A percentile compares a stretch with the other conserved stretches of the same genome.
Conservation (phyloP, 331 rosid species). For the Rosa hybrid region DNA sequence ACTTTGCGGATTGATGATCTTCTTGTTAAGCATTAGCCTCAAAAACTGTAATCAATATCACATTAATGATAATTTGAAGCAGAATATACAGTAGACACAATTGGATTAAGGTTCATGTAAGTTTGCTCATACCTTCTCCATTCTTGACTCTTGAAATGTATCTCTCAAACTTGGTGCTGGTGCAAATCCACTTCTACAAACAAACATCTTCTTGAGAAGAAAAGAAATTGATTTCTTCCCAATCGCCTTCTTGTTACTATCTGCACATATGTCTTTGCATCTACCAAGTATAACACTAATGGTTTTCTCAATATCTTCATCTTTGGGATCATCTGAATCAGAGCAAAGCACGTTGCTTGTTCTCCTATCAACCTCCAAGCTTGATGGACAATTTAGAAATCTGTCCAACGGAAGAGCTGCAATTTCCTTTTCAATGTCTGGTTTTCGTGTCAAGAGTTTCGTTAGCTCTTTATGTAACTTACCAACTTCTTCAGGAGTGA, state of each 20-base stretch:
- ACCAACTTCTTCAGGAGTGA: slow-evolving; percentile 93
- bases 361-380: slow-evolving; percentile 90
- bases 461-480: slow-evolving; percentile 79
- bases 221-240: slow-evolving; percentile 89
- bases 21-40: slow-evolving; percentile 84
- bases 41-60: slow-evolving; percentile 53
- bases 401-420: slow-evolving; percentile 90
- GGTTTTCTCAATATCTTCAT: slow-evolving; percentile 85
- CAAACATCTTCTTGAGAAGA: slow-evolving; percentile 86
- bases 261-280: slow-evolving; percentile 81
- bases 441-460: slow-evolving; percentile 66
- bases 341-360: slow-evolving; percentile 61
- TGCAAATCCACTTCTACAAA: slow-evolving; percentile 82
- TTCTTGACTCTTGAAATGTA: slow-evolving; percentile 83
- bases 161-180: slow-evolving; percentile 79
- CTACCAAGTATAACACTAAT: slow-evolving; percentile 78
- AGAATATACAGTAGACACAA: not conserved
- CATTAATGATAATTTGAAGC: not conserved
- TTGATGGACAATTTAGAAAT: slow-evolving; percentile 95
- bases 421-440: slow-evolving; percentile 62
- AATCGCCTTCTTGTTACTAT: slow-evolving; percentile 55
- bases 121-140: slow-evolving; percentile 81
- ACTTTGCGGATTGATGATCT: slow-evolving; percentile 52
- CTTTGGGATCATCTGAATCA: slow-evolving; percentile 44
- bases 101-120: not conserved